Percentiles rank a stretch among this genome's conserved stretches.
These are phyloP conservation scores for Neurospora sp. DNA, from an alignment of 495 filamentous ascomycete species.

Conservation along the genomic window DNA sequence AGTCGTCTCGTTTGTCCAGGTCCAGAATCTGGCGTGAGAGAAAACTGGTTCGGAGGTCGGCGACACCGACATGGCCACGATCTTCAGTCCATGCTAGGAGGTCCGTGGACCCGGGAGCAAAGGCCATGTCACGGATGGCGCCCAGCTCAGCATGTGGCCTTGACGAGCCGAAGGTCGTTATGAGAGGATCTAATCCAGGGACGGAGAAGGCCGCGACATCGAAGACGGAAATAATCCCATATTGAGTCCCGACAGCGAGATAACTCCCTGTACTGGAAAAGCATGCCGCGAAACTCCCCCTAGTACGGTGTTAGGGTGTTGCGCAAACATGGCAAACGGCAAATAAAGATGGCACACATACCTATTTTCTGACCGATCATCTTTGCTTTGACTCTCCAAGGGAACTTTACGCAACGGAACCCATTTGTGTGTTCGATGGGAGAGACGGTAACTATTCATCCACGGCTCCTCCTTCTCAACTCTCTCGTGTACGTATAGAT, in stretches of 20 bases:
- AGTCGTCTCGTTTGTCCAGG: conserved; percentile 50
- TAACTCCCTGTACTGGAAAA: conserved; percentile 43
- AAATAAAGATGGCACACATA: background rate
- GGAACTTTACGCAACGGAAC: conserved; percentile 28
- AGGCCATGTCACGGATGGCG: conserved; percentile 82
- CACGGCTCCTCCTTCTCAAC: conserved; percentile 7
- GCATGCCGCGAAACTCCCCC: conserved; percentile 46
- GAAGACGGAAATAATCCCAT: conserved; percentile 46
- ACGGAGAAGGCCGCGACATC: conserved; percentile 27
- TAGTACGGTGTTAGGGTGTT: conserved; percentile 9
- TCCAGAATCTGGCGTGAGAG: conserved; percentile 62
- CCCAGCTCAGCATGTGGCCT: conserved; percentile 51
- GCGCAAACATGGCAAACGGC: background rate
- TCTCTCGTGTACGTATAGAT: conserved; percentile 66
- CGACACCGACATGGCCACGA: conserved; percentile 70
- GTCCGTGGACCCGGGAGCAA: conserved; percentile 83
- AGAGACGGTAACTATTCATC: background rate
- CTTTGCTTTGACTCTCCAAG: conserved; percentile 36
- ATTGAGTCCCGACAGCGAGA: conserved; percentile 48
- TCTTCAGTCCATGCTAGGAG: conserved; percentile 91
- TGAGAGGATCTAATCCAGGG: conserved; percentile 27
- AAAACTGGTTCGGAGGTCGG: conserved; percentile 72
- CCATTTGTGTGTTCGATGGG: conserved; percentile 28
- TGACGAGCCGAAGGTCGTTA: conserved; percentile 44
- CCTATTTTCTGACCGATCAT: conserved; percentile 34